Percentiles rank a stretch among this genome's conserved stretches.
These are phyloP conservation scores for Yamadazyma scolyti DNA, from an alignment of 805 yeast genomes.

Conservation along the genomic window DNA sequence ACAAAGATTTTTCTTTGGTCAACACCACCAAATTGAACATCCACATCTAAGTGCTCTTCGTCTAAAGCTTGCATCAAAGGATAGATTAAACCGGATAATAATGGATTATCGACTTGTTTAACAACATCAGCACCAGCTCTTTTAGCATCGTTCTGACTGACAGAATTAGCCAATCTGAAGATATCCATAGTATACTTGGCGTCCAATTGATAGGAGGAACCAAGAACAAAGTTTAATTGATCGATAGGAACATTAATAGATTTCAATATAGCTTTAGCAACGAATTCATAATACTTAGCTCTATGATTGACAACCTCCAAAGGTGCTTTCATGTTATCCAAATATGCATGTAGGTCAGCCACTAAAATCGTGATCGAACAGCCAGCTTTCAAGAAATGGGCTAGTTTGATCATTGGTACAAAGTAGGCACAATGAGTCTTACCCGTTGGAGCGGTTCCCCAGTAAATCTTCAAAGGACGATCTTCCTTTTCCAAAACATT, in stretches of 20 bases:
- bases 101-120: constrained; percentile 92
- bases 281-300: constrained; percentile 81
- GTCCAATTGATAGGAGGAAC: constrained; percentile 83
- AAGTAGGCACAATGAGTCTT: constrained; percentile 98
- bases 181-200: constrained; percentile 84
- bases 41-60: constrained; percentile 83
- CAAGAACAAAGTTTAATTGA: constrained; percentile 75
- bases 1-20: constrained; percentile 98
- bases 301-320: constrained; percentile 85
- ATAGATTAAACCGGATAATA: constrained; percentile 88
- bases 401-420: constrained; percentile 95
- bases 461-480: constrained; percentile 82
- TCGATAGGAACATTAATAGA: constrained; percentile 93
- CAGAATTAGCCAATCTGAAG: constrained; percentile 78
- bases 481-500: constrained; percentile 76
- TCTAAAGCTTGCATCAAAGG: constrained; percentile 99
- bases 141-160: constrained; percentile 93
- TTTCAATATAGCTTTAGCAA: constrained; percentile 79
- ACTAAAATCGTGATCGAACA: constrained; percentile 87
- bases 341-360: constrained; percentile 95
- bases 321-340: constrained; percentile 98
- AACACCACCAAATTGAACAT: constrained; percentile 97
- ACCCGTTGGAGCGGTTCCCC: constrained; percentile 99
- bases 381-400: constrained; percentile 93
- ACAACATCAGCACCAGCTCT: constrained; percentile 99